Base-by-base conservation (phyloP, 2,329 filamentous ascomycete genomes). In the Exophiala phaeomuriformis region DNA sequence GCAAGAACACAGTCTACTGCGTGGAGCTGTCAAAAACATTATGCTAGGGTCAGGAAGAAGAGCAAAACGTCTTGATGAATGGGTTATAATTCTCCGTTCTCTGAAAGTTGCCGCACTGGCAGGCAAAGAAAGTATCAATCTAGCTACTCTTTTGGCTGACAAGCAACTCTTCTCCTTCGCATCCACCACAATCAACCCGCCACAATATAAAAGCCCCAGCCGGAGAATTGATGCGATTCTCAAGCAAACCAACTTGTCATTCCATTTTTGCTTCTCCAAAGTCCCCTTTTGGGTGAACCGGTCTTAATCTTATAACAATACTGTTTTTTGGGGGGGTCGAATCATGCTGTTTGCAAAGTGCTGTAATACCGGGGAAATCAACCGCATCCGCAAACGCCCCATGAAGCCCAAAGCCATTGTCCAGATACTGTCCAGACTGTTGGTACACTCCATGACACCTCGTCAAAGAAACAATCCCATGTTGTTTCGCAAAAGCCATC, bases 381-480 rank as follows among this genome's bases (percentile, higher is more conserved):
- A 45, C 46, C 51, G 40, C 45, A 39, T 29, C 35, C 49, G 39
- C 42, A 45, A 52, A 43, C 53, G 31, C 40, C 32, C 46, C 53
- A 29, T 45, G 30, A 45, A 10, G 28, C 28, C 42, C 4, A 12
- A 41, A 28, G 39, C 39, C 39, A 36, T 50, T 37, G 35, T 35
- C 29, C 42, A 40, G 45, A 41, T 41, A 41, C 45, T 43, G 12
- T 45, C 33, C 29, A 53, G 51, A 53, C 41, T 63, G 53, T 61
- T 63, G 61, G 55, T 63, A 63, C 61, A 63, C 56, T 54, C 55
- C 57, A 45, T 59, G 59, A 63, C 61, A 63, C 61, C 59, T 63
- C 58, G 55, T 63, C 51, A 53, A 19, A 60, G 56, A 55, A 61
- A 51, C 47, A 51, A 51, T 43, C 49, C 50, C 52, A 47, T 54